Evolutionary conservation across 78 protist genomes (phyloP), one percentile per base, ranked within the genome.

Genomic region (Isochrysis galbana): DNA sequence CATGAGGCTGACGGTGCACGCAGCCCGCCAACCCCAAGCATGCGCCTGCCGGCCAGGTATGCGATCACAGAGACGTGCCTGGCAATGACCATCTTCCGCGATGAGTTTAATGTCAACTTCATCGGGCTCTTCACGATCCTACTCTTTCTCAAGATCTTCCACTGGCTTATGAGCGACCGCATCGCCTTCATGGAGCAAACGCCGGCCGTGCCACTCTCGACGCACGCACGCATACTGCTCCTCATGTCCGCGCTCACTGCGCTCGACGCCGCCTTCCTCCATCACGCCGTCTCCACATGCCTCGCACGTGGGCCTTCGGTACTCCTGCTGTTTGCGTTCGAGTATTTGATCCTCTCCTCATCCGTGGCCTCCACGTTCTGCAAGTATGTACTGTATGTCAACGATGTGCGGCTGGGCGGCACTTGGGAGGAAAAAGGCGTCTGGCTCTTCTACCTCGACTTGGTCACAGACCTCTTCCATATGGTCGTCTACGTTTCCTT

Each of bases 31-130:
- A n/a, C n/a, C n/a, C n/a, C n/a, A n/a, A n/a, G n/a, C n/a, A n/a
- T n/a, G n/a, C n/a, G n/a, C n/a, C n/a, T n/a, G n/a, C n/a, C 67
- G 87, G 70, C 48, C 94, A 29, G 97, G 97, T 91, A 91, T 61
- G 93, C 98, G n/a, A 84, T 96, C 34, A 95, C 95, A 21, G 99
- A 97, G 95, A 97, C 98, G 17, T 91, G 94, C n/a, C 93, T 97
- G 29, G 97, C 97, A 46, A 93, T 97, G 91, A 95, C 99, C 42
- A 95, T 97, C 47, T 97, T 97, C 90, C 91, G 98, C 38, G 97
- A 97, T 4, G 98, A 97, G 87, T 94, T 97, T 46, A 84, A 93
- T 94, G 51, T 94, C 7, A 92, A 88, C 54, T 95, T 97, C 46
- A 84, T 96, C 38, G 46, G 45, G 41, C 69, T 95, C 70, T 96